Percentiles rank a stretch among this genome's conserved stretches.
These are phyloP conservation scores for Komagataella populi DNA, from an alignment of 805 yeast species.

Conservation along the genomic window DNA sequence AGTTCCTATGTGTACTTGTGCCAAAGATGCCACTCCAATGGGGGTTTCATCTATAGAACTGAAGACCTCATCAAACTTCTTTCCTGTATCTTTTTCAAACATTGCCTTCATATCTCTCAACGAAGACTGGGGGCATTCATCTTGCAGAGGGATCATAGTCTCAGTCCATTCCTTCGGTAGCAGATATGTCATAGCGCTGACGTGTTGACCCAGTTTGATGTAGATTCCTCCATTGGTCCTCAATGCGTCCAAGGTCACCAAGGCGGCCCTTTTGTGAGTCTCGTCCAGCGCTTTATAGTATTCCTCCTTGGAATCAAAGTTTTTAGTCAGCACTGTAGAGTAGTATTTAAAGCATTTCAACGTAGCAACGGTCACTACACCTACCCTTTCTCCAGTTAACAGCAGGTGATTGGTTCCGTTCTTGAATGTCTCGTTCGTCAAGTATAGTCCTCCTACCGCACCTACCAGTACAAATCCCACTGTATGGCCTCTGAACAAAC, in stretches of 20 bases:
- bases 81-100: slow-evolving; percentile 58
- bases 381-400: slow-evolving; percentile 33
- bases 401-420: slow-evolving; percentile 9
- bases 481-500: neutral
- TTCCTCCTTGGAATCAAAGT: slow-evolving; percentile 26
- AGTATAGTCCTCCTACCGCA: neutral
- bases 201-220: slow-evolving; percentile 90
- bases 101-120: slow-evolving; percentile 52
- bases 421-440: neutral
- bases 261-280: slow-evolving; percentile 70
- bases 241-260: slow-evolving; percentile 63
- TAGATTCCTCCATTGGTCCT: slow-evolving; percentile 85
- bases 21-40: slow-evolving; percentile 90
- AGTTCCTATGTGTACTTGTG: slow-evolving; percentile 83
- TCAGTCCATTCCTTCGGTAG: slow-evolving; percentile 92
- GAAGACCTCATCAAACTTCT: slow-evolving; percentile 47
- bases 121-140: slow-evolving; percentile 74
- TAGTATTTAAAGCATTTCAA: slow-evolving; percentile 62
- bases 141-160: slow-evolving; percentile 88
- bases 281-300: slow-evolving; percentile 37
- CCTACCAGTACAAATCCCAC: neutral
- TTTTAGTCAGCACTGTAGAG: slow-evolving; percentile 37
- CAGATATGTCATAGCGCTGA: slow-evolving; percentile 82
- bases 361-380: slow-evolving; percentile 58
- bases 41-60: slow-evolving; percentile 56